Evolutionary conservation across 2,329 filamentous ascomycete species (phyloP).

Genomic region (Sporothrix inflata): DNA sequence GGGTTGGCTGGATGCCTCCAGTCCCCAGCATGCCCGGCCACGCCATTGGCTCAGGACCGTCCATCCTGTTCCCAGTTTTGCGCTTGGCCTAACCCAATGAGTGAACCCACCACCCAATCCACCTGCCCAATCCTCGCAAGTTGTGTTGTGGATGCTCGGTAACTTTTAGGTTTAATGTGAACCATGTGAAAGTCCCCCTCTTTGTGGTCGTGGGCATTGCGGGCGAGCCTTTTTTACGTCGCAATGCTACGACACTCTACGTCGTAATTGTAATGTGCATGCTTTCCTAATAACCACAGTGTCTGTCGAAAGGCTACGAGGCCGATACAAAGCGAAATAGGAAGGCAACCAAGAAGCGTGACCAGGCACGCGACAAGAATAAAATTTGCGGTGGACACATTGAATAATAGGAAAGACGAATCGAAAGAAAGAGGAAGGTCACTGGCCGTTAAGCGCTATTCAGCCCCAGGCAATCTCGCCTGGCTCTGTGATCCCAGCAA

Average conservation of each 20-base stretch:
- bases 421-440: background rate
- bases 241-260: background rate
- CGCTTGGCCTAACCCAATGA: background rate
- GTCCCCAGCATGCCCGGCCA: background rate
- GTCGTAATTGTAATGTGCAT: background rate
- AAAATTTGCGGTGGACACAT: background rate
- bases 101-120: background rate
- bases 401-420: background rate
- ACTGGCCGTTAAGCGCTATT: background rate
- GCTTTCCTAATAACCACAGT: too few species aligned
- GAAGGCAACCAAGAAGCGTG: background rate
- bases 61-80: slow-evolving; percentile 12
- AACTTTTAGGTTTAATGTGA: background rate
- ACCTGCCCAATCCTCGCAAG: slow-evolving; percentile 11
- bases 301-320: too few species aligned
- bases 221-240: background rate
- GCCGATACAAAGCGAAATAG: background rate
- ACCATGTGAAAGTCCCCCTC: slow-evolving; percentile 5
- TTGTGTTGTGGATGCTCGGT: background rate
- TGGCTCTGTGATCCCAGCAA: background rate
- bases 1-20: too few species aligned
- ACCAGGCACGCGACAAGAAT: background rate
- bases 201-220: background rate
- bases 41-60: background rate
- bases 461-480: background rate